Conservation (phyloP, 1,284 basidiomycete species). For the Irpex lacteus region DNA sequence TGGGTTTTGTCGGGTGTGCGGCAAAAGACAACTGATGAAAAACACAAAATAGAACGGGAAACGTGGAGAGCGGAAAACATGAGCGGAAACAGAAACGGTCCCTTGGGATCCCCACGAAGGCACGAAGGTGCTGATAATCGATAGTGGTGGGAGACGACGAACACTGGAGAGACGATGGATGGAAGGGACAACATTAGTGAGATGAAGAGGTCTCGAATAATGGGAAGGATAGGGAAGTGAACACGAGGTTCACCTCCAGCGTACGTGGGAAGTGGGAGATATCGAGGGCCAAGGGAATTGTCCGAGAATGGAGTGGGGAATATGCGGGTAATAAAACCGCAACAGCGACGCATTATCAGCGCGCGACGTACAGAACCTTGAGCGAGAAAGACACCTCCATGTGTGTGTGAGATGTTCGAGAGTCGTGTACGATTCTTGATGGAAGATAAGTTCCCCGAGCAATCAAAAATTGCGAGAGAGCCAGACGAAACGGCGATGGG, state of each 20-base stretch:
- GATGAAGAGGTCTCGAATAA: constrained; percentile 26
- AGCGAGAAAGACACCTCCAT: constrained; percentile 3
- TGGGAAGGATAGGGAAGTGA: constrained; percentile 20
- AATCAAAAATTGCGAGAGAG: constrained; percentile 10
- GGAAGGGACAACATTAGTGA: constrained; percentile 30
- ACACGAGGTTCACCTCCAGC: constrained; percentile 25
- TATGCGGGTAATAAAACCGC: constrained; percentile 12
- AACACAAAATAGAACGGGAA: constrained; percentile 9
- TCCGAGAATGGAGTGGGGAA: not conserved
- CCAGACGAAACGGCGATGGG: constrained; percentile 19
- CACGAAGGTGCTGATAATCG: not conserved
- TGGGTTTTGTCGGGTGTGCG: constrained; percentile 16
- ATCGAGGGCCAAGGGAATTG: constrained; percentile 10
- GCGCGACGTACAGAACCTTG: constrained; percentile 19
- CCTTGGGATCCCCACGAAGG: not conserved
- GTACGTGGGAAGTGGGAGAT: constrained; percentile 16
- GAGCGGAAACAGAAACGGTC: constrained; percentile 20
- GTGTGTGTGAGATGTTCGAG: not conserved
- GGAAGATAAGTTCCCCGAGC: constrained; percentile 7
- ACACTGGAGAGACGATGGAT: constrained; percentile 22
- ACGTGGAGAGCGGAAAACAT: constrained; percentile 16
- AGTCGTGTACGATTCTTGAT: constrained; percentile 8
- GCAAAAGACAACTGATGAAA: constrained; percentile 3
- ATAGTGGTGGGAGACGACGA: constrained; percentile 2
- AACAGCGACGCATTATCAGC: not conserved